A percentile compares a stretch with the other conserved stretches of the same genome.
These are phyloP conservation scores for Talaromyces stipitatus DNA, from an alignment of 495 filamentous ascomycete genomes.

Conservation along the genomic window DNA sequence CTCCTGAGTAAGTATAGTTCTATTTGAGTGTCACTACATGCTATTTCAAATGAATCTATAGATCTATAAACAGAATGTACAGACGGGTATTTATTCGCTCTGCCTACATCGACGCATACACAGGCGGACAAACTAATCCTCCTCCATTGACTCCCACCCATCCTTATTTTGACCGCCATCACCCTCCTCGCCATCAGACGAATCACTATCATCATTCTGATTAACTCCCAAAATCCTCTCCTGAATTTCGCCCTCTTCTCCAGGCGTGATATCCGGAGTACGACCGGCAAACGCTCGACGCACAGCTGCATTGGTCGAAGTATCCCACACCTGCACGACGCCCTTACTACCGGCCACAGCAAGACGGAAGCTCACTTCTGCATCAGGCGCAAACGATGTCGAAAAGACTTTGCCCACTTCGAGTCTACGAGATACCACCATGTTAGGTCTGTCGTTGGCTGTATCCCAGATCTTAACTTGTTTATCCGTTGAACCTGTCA, in stretches of 20 bases:
- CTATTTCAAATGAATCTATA: no score
- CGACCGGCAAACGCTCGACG: slow-evolving; percentile 74
- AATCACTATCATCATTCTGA: slow-evolving; percentile 54
- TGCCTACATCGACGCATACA: background rate
- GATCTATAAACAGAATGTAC: background rate
- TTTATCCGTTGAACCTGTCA: slow-evolving; percentile 86
- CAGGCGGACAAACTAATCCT: slow-evolving; percentile 41
- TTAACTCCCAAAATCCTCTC: slow-evolving; percentile 71
- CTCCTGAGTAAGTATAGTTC: no score
- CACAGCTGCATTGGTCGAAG: slow-evolving; percentile 88
- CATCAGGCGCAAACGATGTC: slow-evolving; percentile 78
- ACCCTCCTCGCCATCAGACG: slow-evolving; percentile 51
- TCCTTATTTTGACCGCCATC: slow-evolving; percentile 46
- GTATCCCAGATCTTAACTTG: slow-evolving; percentile 97
- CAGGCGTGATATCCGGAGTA: slow-evolving; percentile 46
- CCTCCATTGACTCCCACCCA: slow-evolving; percentile 89
- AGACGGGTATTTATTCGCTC: background rate
- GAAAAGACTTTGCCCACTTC: slow-evolving; percentile 95
- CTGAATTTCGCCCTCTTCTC: slow-evolving; percentile 53
- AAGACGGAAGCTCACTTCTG: slow-evolving; percentile 81
- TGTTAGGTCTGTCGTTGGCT: slow-evolving; percentile 60
- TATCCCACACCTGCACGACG: slow-evolving; percentile 91
- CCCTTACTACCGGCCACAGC: slow-evolving; percentile 95
- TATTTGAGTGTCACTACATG: no score
- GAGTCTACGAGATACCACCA: slow-evolving; percentile 86